Conservation (phyloP, 345 rosid species). For the Triadica sebifera region DNA sequence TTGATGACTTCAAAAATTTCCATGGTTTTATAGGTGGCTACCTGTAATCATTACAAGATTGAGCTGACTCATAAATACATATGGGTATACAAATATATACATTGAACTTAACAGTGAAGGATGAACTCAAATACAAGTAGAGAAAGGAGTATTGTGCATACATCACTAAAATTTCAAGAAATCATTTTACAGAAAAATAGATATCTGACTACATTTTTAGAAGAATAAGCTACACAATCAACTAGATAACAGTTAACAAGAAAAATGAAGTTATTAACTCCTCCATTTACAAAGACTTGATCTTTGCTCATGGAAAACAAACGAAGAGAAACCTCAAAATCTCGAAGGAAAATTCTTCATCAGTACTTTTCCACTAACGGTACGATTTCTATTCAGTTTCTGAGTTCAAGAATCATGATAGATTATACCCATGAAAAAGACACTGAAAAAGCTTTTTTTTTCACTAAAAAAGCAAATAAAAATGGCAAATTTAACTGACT, state of each 20-base stretch:
- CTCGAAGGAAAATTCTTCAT: not conserved
- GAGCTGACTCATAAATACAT: not conserved
- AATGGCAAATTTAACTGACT: not conserved
- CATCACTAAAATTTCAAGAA: no score
- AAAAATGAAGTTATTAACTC: not conserved
- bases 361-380: not conserved
- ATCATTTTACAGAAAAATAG: not conserved
- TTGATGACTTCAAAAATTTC: slow-evolving; percentile 1
- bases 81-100: not conserved
- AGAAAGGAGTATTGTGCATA: no score
- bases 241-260: not conserved
- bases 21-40: slow-evolving; percentile 3
- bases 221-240: not conserved
- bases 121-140: not conserved
- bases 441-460: not conserved
- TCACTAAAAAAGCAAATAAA: not conserved
- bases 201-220: not conserved
- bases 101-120: not conserved
- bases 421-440: not conserved
- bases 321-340: not conserved
- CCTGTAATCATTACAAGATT: not conserved
- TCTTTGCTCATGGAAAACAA: no score
- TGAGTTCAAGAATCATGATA: not conserved
- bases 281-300: not conserved
- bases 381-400: not conserved